phyloP scores from a whole-genome alignment of 306 rosid genomes.

The Begonia loranthoides region DNA sequence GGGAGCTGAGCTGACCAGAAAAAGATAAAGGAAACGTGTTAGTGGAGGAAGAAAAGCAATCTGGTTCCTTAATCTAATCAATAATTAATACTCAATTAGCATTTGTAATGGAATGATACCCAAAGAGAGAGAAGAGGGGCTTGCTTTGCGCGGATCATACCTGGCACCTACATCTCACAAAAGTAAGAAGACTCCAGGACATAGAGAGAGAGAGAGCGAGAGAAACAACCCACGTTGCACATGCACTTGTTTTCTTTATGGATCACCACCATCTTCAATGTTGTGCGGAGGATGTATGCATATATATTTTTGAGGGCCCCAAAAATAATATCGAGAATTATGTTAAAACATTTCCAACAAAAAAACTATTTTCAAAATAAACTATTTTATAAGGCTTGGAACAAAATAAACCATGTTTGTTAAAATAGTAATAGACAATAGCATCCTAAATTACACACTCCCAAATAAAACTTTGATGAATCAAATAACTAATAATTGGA shows the following conservation, averaged over 20 bases:
- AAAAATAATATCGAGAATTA: too few relatives aligned
- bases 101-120: background rate
- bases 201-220: conserved; percentile 25
- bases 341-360: too few relatives aligned
- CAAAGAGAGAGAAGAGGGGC: background rate
- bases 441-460: too few relatives aligned
- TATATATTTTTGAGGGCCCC: conserved; percentile 38
- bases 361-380: too few relatives aligned
- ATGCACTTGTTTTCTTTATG: conserved; percentile 34
- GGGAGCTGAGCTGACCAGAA: conserved; percentile 4
- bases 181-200: conserved; percentile 28
- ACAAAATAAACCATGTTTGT: too few relatives aligned
- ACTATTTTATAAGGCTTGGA: too few relatives aligned
- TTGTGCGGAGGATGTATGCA: conserved; percentile 54
- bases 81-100: background rate
- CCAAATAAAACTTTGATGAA: too few relatives aligned
- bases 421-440: too few relatives aligned
- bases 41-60: background rate
- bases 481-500: too few relatives aligned
- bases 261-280: conserved; percentile 33
- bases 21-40: background rate
- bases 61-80: background rate
- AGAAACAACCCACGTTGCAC: conserved; percentile 49
- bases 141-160: conserved; percentile 21
- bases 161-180: conserved; percentile 21